Evolutionary conservation across 2,329 filamentous ascomycete genomes (phyloP), one percentile per base, ranked within the genome.

Genomic region (Fusarium ambrosium): DNA sequence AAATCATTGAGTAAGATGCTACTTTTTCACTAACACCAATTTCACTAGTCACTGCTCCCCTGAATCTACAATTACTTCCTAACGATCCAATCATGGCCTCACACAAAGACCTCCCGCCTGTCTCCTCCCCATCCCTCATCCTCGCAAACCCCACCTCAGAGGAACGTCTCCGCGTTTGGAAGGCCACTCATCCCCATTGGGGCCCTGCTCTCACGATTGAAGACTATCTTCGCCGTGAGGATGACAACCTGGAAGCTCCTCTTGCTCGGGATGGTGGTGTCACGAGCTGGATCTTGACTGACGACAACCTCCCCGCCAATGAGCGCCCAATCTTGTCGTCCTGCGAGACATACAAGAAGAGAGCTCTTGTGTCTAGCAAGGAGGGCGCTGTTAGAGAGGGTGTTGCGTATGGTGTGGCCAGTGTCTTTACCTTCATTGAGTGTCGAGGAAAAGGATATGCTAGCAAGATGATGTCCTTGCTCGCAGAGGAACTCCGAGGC

Each of bases 361-460:
- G 85, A 34, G 89, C 89, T 6, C 78, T 92, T 4, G 83, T 89
- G 39, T 83, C 85, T 36, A 74, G 73, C 20, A 78, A 79, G 0
- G 79, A 82, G 7, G 82, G 83, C 53, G 73, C 75, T 41, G 78
- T 83, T 37, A 77, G 79, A 7, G 90, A 94, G 55, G 89, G 88
- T 3, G 84, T 91, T 11, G 90, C 90, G 18, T 92, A 97, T 83
- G 95, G 93, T 6, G 89, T 97, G 66, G 94, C 92, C 16, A 94
- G 92, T 70, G 95, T 97, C n/a, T 97, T 92, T 81, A 95, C 92
- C 5, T 88, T 91, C 45, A 88, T 90, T 0, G 86, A 90, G 77
- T 90, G 90, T 81, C 85, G 94, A 67, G 92, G 93, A 5, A 89
- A 88, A 74, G 93, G 94, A 22, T 98, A 98, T 83, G 95, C 94